Evolutionary conservation across 805 yeast genomes (phyloP).

Genomic region (Schizosaccharomyces osmophilus): DNA sequence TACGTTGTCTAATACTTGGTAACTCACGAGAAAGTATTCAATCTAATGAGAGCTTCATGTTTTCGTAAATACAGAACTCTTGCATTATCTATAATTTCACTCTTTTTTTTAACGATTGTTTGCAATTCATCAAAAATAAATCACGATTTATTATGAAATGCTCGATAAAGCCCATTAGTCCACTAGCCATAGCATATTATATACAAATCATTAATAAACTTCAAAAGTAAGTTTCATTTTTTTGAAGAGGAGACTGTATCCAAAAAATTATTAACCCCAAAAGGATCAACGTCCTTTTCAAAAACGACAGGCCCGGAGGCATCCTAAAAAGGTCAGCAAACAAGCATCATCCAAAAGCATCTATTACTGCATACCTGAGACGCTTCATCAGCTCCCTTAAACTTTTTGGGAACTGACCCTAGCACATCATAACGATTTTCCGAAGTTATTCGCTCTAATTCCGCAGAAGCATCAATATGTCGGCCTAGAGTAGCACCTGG

Average conservation of each 20-base stretch:
- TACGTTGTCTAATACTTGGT: too few relatives aligned
- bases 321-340: neutral
- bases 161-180: too few relatives aligned
- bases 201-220: too few relatives aligned
- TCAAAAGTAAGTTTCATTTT: neutral
- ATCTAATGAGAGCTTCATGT: too few relatives aligned
- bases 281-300: constrained; percentile 15
- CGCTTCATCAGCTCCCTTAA: constrained; percentile 6
- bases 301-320: constrained; percentile 24
- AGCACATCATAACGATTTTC: constrained; percentile 13
- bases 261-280: constrained; percentile 5
- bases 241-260: neutral
- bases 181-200: too few relatives aligned
- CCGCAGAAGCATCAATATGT: constrained; percentile 12
- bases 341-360: neutral
- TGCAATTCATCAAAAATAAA: neutral
- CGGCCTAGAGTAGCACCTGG: constrained; percentile 14
- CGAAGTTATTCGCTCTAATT: constrained; percentile 7
- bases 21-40: too few relatives aligned
- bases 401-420: constrained; percentile 8
- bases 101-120: too few relatives aligned
- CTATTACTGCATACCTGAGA: neutral
- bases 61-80: too few relatives aligned
- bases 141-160: neutral
- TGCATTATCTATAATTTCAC: too few relatives aligned